These are phyloP conservation scores for Carpinus fangiana DNA, from an alignment of 306 rosid genomes.

Conservation along the genomic window DNA sequence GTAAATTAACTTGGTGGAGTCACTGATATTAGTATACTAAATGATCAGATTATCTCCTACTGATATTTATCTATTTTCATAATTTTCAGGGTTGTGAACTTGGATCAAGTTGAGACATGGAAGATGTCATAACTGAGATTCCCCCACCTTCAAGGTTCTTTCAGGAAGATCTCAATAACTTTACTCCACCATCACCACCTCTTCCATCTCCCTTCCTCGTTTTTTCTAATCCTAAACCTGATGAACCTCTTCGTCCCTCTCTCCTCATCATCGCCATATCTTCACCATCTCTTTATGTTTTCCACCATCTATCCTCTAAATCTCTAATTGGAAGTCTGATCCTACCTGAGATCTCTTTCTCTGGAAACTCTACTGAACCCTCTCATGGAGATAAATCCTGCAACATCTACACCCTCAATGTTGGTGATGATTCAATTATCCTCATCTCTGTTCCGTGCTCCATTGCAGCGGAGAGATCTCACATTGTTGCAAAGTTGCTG, in stretches of 20 bases:
- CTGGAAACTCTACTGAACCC: conserved; percentile 44
- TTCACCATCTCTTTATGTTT: conserved; percentile 56
- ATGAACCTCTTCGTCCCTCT: conserved; percentile 57
- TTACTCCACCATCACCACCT: conserved; percentile 54
- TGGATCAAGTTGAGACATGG: conserved; percentile 45
- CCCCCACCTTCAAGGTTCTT: conserved; percentile 82
- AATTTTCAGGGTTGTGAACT: background rate
- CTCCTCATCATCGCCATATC: conserved; percentile 70
- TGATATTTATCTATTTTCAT: background rate
- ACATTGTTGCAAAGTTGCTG: conserved; percentile 47
- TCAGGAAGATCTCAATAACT: conserved; percentile 80
- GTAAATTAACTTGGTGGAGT: background rate
- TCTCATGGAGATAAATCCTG: conserved; percentile 46
- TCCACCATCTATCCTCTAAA: conserved; percentile 40
- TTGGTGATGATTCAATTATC: conserved; percentile 22
- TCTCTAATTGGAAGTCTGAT: conserved; percentile 59
- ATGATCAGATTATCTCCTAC: background rate
- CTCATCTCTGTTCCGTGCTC: conserved; percentile 47
- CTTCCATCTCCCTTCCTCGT: conserved; percentile 68
- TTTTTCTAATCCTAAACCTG: conserved; percentile 37
- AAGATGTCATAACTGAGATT: conserved; percentile 76
- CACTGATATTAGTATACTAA: background rate
- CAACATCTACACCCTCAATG: conserved; percentile 46
- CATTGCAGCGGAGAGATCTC: conserved; percentile 49
- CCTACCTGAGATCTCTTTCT: conserved; percentile 62